Conservation (phyloP, 345 rosid species). For the Heritiera littoralis region DNA sequence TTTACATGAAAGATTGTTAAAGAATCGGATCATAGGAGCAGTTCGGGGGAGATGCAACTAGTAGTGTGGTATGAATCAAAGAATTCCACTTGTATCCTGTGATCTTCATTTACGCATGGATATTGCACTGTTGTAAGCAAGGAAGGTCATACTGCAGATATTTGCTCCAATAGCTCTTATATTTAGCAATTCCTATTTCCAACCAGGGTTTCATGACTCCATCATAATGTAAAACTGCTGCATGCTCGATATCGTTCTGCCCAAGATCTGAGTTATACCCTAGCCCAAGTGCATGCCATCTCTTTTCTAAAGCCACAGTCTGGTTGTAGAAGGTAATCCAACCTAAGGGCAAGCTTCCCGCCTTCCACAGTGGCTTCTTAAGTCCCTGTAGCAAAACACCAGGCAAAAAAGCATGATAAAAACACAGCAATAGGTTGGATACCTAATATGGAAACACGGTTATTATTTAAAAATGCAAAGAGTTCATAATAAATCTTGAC, state of each 20-base stretch:
- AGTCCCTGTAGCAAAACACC: conserved; percentile 49
- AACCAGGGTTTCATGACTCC: conserved; percentile 98
- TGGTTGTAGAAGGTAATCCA: conserved; percentile 81
- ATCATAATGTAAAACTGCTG: conserved; percentile 84
- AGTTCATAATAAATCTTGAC: neutral
- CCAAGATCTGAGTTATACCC: conserved; percentile 64
- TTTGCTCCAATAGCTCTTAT: conserved; percentile 72
- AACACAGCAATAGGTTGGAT: neutral
- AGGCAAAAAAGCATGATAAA: conserved; percentile 16
- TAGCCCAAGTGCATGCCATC: conserved; percentile 80
- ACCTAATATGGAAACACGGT: neutral
- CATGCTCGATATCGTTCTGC: conserved; percentile 51
- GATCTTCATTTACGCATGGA: conserved; percentile 48
- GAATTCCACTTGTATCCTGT: conserved; percentile 12
- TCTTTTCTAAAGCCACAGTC: conserved; percentile 66
- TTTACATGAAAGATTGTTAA: conserved; percentile 39
- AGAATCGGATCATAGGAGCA: conserved; percentile 36
- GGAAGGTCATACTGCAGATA: conserved; percentile 54
- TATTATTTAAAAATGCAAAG: neutral
- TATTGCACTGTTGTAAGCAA: conserved; percentile 64
- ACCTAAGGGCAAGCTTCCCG: conserved; percentile 85
- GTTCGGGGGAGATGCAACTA: conserved; percentile 14
- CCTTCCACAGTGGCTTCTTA: conserved; percentile 66
- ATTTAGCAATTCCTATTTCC: conserved; percentile 70
- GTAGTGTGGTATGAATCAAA: conserved; percentile 15